Percentiles rank a stretch among this genome's conserved stretches.
Conservation (phyloP, 768 basidiomycete species). For the Suillus spraguei region DNA sequence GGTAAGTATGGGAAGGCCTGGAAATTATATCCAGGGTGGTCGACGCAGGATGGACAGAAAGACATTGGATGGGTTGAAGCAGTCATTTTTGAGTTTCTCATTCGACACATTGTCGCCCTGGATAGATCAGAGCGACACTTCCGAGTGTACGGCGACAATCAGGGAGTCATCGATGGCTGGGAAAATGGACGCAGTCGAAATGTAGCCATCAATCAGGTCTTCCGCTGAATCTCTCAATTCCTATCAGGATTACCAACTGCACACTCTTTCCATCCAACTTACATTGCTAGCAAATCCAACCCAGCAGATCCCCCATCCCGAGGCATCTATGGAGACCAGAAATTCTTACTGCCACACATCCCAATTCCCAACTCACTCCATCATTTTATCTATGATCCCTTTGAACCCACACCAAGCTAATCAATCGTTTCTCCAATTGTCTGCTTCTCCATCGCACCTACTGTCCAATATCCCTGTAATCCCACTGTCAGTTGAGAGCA, state of each 20-base stretch:
- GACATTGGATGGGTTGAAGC: slow-evolving; percentile 30
- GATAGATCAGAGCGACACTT: neutral
- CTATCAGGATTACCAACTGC: neutral
- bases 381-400: no score
- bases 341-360: no score
- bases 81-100: slow-evolving; percentile 13
- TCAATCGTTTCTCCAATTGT: no score
- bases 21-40: slow-evolving; percentile 18
- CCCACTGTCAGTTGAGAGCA: no score
- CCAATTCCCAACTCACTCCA: no score
- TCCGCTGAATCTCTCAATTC: slow-evolving; percentile 16
- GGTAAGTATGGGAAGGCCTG: slow-evolving; percentile 17
- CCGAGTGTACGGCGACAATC: slow-evolving; percentile 18
- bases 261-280: slow-evolving; percentile 6
- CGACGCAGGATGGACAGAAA: neutral
- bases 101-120: neutral
- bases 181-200: slow-evolving; percentile 13
- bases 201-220: slow-evolving; percentile 15
- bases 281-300: slow-evolving; percentile 5
- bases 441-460: no score
- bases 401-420: no score
- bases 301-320: no score
- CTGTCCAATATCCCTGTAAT: no score
- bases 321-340: no score
- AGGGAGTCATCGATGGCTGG: slow-evolving; percentile 23